Conservation (phyloP, 2,329 filamentous ascomycete genomes). For the Cryphonectria nitschkei region DNA sequence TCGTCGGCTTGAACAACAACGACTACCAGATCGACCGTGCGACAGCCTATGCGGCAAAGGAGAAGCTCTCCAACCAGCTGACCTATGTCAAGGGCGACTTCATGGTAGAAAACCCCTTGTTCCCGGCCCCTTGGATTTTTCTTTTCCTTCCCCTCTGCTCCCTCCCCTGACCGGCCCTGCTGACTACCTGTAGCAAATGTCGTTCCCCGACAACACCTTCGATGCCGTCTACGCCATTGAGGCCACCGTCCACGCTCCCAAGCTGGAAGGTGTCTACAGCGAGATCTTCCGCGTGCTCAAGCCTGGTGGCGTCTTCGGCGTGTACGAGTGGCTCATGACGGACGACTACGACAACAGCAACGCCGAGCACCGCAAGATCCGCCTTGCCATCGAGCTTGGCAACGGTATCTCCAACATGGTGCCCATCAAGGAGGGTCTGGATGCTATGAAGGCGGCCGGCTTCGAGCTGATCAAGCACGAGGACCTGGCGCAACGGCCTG, state of each 20-base stretch:
- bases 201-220: constrained; percentile 88
- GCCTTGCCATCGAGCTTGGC: constrained; percentile 92
- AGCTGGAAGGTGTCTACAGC: constrained; percentile 87
- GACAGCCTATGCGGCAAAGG: constrained; percentile 80
- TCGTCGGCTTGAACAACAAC: constrained; percentile 97
- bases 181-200: constrained; percentile 71
- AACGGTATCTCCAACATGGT: constrained; percentile 99
- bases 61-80: constrained; percentile 79
- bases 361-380: constrained; percentile 83
- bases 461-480: constrained; percentile 84
- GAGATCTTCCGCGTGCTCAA: constrained; percentile 96
- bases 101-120: constrained; percentile 61
- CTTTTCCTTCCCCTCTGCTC: not conserved
- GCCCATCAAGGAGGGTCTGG: constrained; percentile 76
- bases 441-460: constrained; percentile 83
- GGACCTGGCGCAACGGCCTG: constrained; percentile 78
- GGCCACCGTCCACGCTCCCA: constrained; percentile 92
- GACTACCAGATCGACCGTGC: constrained; percentile 98
- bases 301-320: constrained; percentile 92
- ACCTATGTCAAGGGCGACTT: constrained; percentile 95
- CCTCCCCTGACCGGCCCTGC: not conserved
- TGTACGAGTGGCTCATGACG: constrained; percentile 99
- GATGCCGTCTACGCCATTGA: constrained; percentile 97
- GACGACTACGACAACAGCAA: constrained; percentile 91
- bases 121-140: not conserved